These are phyloP conservation scores for Thecamonas trahens DNA, from an alignment of 78 protist species.

Conservation along the genomic window DNA sequence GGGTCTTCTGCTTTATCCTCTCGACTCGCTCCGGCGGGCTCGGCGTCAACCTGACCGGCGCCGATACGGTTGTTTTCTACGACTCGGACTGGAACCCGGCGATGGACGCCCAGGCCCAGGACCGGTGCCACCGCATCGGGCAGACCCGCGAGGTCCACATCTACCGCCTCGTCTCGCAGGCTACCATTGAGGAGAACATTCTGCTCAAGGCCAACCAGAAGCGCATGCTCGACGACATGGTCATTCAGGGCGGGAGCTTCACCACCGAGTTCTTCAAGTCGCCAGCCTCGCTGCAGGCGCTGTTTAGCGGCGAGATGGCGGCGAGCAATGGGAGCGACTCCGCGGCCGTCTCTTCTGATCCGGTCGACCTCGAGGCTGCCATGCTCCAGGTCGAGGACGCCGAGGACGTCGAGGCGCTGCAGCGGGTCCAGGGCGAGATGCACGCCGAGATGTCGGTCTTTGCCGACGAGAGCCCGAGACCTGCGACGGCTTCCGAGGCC, in stretches of 20 bases:
- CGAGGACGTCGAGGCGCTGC: background rate
- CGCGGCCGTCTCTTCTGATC: background rate
- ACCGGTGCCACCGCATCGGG: constrained; percentile 95
- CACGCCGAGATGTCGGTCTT: background rate
- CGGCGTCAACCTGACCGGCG: constrained; percentile 94
- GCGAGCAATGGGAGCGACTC: background rate
- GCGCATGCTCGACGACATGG: constrained; percentile 56
- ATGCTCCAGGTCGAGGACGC: background rate
- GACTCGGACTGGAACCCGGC: constrained; percentile 96
- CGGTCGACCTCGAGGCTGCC: background rate
- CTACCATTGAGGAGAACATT: constrained; percentile 88
- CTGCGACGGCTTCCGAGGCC: background rate
- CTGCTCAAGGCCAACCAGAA: constrained; percentile 75
- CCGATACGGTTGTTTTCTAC: constrained; percentile 95
- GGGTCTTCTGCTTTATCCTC: constrained; percentile 75
- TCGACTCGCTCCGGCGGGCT: constrained; percentile 93
- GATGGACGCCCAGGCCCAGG: constrained; percentile 88
- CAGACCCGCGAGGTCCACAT: constrained; percentile 90
- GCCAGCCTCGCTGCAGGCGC: background rate
- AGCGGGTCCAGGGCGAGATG: background rate
- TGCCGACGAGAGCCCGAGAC: background rate
- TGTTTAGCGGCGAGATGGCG: constrained; percentile 4
- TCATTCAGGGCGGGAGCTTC: constrained; percentile 60
- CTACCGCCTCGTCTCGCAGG: constrained; percentile 80
- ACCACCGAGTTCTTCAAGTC: constrained; percentile 30